Evolutionary conservation across 1,284 basidiomycete genomes (phyloP), one percentile per base, ranked within the genome.

Genomic region (Cystobasidium sp.): DNA sequence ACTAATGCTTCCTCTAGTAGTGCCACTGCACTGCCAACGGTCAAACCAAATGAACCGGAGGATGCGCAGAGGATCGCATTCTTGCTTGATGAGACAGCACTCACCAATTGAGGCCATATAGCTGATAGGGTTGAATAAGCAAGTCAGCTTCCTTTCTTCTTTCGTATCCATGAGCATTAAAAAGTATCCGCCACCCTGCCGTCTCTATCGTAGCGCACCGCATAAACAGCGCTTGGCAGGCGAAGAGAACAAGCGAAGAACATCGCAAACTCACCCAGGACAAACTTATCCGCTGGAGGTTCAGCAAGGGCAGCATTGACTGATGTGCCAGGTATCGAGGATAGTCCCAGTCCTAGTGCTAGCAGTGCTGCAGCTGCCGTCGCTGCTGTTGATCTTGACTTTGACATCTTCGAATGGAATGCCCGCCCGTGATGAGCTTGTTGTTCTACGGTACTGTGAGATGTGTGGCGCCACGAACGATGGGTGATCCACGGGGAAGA

Each of bases 301-400:
- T 71, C 69, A 63, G 69, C 69, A 14, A 71, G 69, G 14, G 69
- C 69, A 41, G 55, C 55, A 24, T 58, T 61, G 24, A 43, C 68
- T 12, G 46, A 8, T 9, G 44, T 20, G 24, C 31, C 31, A 31
- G 66, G 55, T 22, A 41, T 31, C 3, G 51, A 46, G 44, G 58
- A 55, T 41, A 62, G 43, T 39, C 55, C 55, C 22, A 69, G n/a
- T 49, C 51, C 68, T 41, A 63, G 37, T 63, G 46, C 61, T 20
- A 46, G 56, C 31, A 59, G 44, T 47, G 64, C 64, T 16, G 64
- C 8, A 39, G 47, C 49, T 52, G 64, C n/a, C 53, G 22, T 31
- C 20, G 64, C 18, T 53, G 64, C 51, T 22, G 9, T 49, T 9
- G 20, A 22, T 49, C 31, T 31, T 31, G 31, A 2, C 31, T 31